Evolutionary conservation across 2,329 filamentous ascomycete species (phyloP), one percentile per base, ranked within the genome.

Genomic region (Setomelanomma holmii): DNA sequence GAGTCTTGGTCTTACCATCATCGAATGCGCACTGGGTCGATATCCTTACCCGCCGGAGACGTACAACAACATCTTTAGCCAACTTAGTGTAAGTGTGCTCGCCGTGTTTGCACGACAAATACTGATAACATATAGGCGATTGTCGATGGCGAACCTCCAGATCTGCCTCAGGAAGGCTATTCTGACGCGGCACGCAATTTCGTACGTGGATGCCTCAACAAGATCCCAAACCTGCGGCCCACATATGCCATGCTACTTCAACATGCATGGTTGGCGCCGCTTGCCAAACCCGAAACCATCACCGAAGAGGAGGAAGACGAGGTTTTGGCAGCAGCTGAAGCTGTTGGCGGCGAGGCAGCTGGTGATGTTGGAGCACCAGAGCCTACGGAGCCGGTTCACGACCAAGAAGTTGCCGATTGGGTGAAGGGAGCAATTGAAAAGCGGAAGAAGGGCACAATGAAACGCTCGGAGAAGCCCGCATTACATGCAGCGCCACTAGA

Each of bases 41-140:
- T 99, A 99, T 74, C 95, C 95, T 1, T 99, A 99, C 68, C 93
- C 95, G 4, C 93, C 95, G 0, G 95, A 99, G 75, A 95, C 96
- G 1, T 98, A 96, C 61, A 95, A 93, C 73, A 98, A 96, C 69
- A 99, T 99, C 63, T 98, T 99, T 80, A 96, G 91, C 68, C 95
- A 99, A 73, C 81, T 99, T 27, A 96, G 89, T 67, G 95, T 98
- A 83, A 87, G 93, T 67, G 5, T 44, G 10, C 39, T 42, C 12
- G 51, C 20, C 34, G n/a, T 4, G 11, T 16, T n/a, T 8, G 14
- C 16, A n/a, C 11, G 11, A 36, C 7, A 8, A 14, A 20, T 22
- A 50, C 51, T 57, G 14, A 60, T 40, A 22, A 12, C 10, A 16
- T 22, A 14, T 38, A 99, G 95, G 95, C 95, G 49, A 99, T 99